Evolutionary conservation across 2,329 filamentous ascomycete genomes (phyloP).

Genomic region (Pseudofabraea citricarpa): DNA sequence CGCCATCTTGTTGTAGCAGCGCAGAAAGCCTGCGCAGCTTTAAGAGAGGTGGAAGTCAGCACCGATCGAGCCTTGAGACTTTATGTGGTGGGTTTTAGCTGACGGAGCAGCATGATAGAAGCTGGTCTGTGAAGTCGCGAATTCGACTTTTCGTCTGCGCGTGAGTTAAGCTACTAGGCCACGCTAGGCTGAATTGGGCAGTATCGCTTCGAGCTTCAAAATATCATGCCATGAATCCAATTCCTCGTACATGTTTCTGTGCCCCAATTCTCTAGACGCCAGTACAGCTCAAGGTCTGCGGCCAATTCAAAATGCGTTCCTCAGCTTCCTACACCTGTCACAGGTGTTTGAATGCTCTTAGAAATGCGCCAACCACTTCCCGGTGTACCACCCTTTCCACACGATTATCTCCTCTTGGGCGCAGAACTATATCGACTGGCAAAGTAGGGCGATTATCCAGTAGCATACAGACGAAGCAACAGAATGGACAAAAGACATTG

Average conservation of each 20-base stretch:
- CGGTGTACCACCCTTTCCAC: conserved; percentile 9
- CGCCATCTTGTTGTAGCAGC: conserved; percentile 59
- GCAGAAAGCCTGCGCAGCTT: conserved; percentile 24
- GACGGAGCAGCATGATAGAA: conserved; percentile 21
- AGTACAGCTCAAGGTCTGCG: no score
- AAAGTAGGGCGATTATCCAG: conserved; percentile 9
- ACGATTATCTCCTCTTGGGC: conserved; percentile 10
- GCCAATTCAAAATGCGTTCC: conserved; percentile 19
- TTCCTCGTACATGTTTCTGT: no score
- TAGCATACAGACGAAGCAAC: conserved; percentile 8
- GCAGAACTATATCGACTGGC: conserved; percentile 19
- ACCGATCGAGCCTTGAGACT: neutral
- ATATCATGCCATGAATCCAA: no score
- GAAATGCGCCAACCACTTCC: conserved; percentile 12
- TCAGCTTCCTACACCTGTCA: conserved; percentile 25
- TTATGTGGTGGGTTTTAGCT: conserved; percentile 11
- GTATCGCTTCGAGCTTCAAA: no score
- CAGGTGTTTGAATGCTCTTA: conserved; percentile 25
- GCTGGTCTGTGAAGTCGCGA: conserved; percentile 3
- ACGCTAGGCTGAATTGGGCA: no score
- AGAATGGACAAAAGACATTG: conserved; percentile 6
- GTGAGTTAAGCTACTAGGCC: neutral
- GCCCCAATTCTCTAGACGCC: no score
- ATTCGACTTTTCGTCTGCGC: conserved; percentile 1
- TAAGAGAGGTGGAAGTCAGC: conserved; percentile 2